Base-by-base conservation (phyloP, 495 filamentous ascomycete genomes). In the Rhypophila decipiens region DNA sequence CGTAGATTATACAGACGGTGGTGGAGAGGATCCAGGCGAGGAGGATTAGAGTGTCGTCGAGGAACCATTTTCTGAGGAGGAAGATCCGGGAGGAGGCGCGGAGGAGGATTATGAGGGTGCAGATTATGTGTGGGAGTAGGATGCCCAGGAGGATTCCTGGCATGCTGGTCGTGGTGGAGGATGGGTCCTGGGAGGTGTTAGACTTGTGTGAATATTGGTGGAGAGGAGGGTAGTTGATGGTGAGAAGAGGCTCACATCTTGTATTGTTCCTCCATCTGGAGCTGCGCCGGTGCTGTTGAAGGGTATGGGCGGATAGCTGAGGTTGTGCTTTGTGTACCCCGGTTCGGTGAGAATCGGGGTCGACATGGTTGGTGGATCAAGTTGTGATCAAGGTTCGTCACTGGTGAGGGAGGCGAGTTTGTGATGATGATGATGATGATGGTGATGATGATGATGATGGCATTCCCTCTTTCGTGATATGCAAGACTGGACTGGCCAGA, bases 61-160 rank as follows among this genome's bases (percentile, higher is more conserved):
- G 42, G 43, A 59, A 64, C 61, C 61, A 64, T 38, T 56, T 59
- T 1, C 54, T 51, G 3, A 64, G 52, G 17, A 64, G 54, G 19
- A 47, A 44, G 24, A 65, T 42, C 15, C 59, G 58, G 18, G 58
- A 65, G 41, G 38, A 58, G n/a, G 41, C 33, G 8, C 58, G 47
- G 20, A 56, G 51, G n/a, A 57, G 21, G 37, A 62, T 48, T 31
- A 62, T 44, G 37, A 62, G 47, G 4, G 61, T 60, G 54, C 56
- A 56, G 23, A 65, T 31, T 21, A 57, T 51, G 51, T 61, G 61
- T 2, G 59, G 58, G 20, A 61, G 44, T 0, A 65, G 48, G 13
- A 64, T 53, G 27, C 61, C 61, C 17, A 55, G 49, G 20, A 64
- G 50, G 15, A 57, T 52, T 12, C 53, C 58, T 1, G 61, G 47